A percentile compares a stretch with the other conserved stretches of the same genome.
Evolutionary conservation across 768 basidiomycete species (phyloP).

Genomic region (Xerocomus spinulosus): DNA sequence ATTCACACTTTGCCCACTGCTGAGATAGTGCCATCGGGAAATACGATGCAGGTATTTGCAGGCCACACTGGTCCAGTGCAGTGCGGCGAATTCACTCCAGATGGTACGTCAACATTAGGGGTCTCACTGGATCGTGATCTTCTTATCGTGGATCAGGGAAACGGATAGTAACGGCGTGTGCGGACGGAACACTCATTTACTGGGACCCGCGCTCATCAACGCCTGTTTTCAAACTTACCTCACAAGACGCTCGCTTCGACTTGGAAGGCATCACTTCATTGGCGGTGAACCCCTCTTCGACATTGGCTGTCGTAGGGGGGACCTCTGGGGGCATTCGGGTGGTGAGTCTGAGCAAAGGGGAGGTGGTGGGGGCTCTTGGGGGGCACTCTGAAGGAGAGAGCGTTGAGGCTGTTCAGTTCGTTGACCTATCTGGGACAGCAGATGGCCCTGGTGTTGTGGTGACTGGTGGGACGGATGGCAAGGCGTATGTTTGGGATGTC

Average conservation of each 20-base stretch:
- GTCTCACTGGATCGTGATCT: not conserved
- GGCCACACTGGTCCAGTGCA: conserved; percentile 83
- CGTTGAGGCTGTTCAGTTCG: conserved; percentile 80
- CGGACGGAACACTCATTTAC: conserved; percentile 74
- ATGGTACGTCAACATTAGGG: conserved; percentile 46
- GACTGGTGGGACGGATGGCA: conserved; percentile 91
- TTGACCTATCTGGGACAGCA: conserved; percentile 63
- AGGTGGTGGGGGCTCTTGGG: conserved; percentile 69
- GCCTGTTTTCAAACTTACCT: conserved; percentile 77
- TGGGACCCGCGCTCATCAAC: conserved; percentile 86
- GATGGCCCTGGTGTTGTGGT: conserved; percentile 56
- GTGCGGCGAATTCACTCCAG: conserved; percentile 88
- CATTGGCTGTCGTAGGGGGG: conserved; percentile 89
- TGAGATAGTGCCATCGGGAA: conserved; percentile 81
- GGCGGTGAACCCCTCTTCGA: conserved; percentile 80
- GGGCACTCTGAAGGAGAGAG: conserved; percentile 87
- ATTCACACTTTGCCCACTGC: conserved; percentile 1
- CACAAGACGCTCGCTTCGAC: conserved; percentile 67
- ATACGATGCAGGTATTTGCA: conserved; percentile 93
- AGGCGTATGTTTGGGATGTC: conserved; percentile 92
- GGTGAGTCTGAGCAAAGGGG: conserved; percentile 82
- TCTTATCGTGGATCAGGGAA: conserved; percentile 51
- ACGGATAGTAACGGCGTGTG: conserved; percentile 82
- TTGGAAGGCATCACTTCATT: conserved; percentile 84
- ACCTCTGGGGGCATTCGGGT: conserved; percentile 81